A percentile compares a stretch with the other conserved stretches of the same genome.
Evolutionary conservation across 176 grass and related monocot species (phyloP).

Genomic region (Bolboschoenus planiculmis): DNA sequence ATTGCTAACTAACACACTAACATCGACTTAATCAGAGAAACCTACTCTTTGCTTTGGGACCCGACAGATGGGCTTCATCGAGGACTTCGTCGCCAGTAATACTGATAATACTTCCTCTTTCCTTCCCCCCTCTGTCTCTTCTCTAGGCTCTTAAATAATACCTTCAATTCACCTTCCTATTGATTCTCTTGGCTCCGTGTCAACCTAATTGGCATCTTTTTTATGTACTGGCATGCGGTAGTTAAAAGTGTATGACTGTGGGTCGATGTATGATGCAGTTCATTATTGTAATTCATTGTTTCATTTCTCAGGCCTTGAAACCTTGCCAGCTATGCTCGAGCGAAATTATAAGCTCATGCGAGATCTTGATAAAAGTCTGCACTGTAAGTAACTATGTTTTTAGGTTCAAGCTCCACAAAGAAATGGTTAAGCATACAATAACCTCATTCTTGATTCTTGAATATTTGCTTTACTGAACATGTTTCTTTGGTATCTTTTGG

Average conservation of each 20-base stretch:
- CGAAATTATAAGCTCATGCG: constrained; percentile 20
- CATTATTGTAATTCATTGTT: neutral
- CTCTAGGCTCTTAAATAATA: too few species aligned
- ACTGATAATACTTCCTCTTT: neutral
- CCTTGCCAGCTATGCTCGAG: constrained; percentile 2
- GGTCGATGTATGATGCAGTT: neutral
- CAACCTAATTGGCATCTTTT: neutral
- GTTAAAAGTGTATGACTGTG: neutral
- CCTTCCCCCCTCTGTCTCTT: neutral
- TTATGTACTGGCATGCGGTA: too few species aligned
- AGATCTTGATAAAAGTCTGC: constrained; percentile 21
- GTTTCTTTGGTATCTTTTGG: neutral
- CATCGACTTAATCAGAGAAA: neutral
- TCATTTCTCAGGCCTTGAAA: constrained; percentile 8
- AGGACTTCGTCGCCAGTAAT: constrained; percentile 16
- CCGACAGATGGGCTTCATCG: constrained; percentile 15
- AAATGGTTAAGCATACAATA: neutral
- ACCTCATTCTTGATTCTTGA: neutral
- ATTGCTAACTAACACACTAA: neutral
- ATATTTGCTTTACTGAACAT: neutral
- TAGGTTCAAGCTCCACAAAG: neutral
- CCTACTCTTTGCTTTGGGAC: neutral
- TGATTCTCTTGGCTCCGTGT: neutral
- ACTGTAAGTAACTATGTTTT: neutral
- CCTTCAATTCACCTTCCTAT: too few species aligned